phyloP scores from a whole-genome alignment of 176 grass and related monocot species.

The Carex myosuroides region DNA sequence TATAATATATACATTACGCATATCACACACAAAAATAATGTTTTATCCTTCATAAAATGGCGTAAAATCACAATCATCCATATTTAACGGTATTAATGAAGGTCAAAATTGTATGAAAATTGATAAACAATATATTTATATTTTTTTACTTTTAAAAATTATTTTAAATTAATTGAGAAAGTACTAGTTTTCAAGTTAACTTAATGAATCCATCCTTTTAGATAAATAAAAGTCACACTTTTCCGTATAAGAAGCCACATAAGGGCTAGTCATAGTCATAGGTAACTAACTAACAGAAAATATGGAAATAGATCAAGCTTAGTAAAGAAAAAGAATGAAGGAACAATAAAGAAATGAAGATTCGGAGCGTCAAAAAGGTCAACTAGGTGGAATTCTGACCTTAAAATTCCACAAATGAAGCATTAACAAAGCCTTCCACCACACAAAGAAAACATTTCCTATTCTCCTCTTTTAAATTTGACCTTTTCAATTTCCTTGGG shows the following conservation, averaged over 20 bases:
- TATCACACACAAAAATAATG: no score
- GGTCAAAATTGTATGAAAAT: neutral
- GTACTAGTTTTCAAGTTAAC: no score
- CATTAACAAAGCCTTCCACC: slow-evolving; percentile 14
- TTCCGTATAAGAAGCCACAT: no score
- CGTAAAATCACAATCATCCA: neutral
- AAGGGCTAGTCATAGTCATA: no score
- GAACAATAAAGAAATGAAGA: neutral
- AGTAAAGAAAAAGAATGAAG: neutral
- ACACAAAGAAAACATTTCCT: slow-evolving; percentile 36
- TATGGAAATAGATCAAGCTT: neutral
- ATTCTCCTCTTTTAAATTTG: slow-evolving; percentile 21
- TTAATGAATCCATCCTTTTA: no score
- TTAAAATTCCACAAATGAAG: slow-evolving; percentile 28
- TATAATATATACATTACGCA: no score
- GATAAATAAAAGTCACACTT: no score
- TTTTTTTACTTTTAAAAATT: no score
- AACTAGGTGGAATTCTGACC: slow-evolving; percentile 71
- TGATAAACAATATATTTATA: neutral
- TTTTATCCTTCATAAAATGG: no score
- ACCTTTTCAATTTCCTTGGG: slow-evolving; percentile 46
- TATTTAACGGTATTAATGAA: neutral
- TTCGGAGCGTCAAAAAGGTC: slow-evolving; percentile 44
- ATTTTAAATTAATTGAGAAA: no score
- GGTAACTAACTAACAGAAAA: neutral